Base-by-base conservation (phyloP, 169 alveolate species). In the Plasmodium inui region DNA sequence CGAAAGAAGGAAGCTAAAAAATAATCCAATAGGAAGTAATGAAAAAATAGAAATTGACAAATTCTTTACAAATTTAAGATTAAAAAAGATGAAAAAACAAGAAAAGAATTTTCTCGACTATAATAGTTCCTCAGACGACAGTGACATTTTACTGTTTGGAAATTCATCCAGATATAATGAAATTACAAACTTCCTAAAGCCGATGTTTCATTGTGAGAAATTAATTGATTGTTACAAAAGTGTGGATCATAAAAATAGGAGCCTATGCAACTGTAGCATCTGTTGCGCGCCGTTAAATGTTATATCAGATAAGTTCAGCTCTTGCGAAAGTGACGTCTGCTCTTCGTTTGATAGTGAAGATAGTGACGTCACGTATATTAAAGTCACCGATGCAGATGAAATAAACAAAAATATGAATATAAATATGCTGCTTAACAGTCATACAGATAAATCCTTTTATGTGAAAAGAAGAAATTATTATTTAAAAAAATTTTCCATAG, bases 341-440 rank as follows among this genome's bases (percentile, higher is more conserved):
- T 86, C 93, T n/a, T 76, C 88, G 61, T 74, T 53, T 76, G 93
- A 86, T 86, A 86, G 93, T 76, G 93, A 78, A 8, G 85, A 86
- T 74, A 86, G 93, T 76, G 86, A 86, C 81, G 19, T 37, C 28
- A 86, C 93, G 26, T 86, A 86, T 19, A 34, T 86, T 76, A 86
- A 76, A 76, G 86, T 86, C 76, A 57, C n/a, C n/a, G 81, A 86
- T 50, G 46, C 53, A 19, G 93, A 86, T 41, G 93, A 86, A 86
- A 86, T 86, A 74, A 86, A 86, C 22, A 86, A 86, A 76, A 86
- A 86, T 41, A 53, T 86, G 81, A 86, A 57, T 70, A 76, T 86
- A 74, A 86, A 74, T 53, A 74, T 74, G 53, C 70, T 86, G 44
- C 81, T 86, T 50, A 86, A 86, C 28, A 78, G 50, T 86, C 19